A percentile compares a stretch with the other conserved stretches of the same genome.
These are phyloP conservation scores for Skeletonema grethae DNA, from an alignment of 108 stramenopile genomes.

Conservation along the genomic window DNA sequence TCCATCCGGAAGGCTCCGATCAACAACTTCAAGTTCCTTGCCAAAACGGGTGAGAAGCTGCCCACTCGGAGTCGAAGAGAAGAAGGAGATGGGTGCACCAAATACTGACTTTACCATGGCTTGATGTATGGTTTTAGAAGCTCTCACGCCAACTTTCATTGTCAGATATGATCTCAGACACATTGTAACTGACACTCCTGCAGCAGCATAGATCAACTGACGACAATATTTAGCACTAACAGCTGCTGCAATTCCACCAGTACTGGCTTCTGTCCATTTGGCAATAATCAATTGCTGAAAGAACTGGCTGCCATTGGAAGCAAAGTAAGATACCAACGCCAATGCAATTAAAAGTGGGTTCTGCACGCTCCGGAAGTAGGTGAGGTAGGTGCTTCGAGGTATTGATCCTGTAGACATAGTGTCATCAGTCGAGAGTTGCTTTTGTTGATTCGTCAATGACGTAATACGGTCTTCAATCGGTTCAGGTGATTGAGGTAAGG, in stretches of 20 bases:
- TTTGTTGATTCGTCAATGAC: constrained; percentile 4
- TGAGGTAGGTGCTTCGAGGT: constrained; percentile 64
- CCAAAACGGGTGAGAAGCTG: constrained; percentile 91
- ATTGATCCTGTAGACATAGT: constrained; percentile 79
- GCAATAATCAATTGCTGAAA: constrained; percentile 83
- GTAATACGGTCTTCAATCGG: constrained; percentile 9
- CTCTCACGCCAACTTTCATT: constrained; percentile 70
- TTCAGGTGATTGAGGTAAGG: constrained; percentile 25
- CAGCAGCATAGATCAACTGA: constrained; percentile 68
- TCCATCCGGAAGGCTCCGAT: constrained; percentile 74
- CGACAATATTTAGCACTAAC: constrained; percentile 58
- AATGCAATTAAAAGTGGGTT: constrained; percentile 67
- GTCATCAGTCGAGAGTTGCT: constrained; percentile 67
- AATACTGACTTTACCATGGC: constrained; percentile 84
- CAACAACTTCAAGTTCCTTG: constrained; percentile 82
- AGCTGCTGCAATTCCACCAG: constrained; percentile 51
- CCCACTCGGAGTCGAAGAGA: constrained; percentile 92
- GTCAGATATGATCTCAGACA: constrained; percentile 72
- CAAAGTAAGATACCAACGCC: constrained; percentile 62
- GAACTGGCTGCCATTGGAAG: constrained; percentile 76
- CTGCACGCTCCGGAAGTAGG: constrained; percentile 74
- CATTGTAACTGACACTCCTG: constrained; percentile 67
- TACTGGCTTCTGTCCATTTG: constrained; percentile 75
- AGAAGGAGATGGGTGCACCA: constrained; percentile 89
- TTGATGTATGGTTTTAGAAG: constrained; percentile 65